phyloP scores from a whole-genome alignment of 208 protist species.

The Tritrichomonas musculus region DNA sequence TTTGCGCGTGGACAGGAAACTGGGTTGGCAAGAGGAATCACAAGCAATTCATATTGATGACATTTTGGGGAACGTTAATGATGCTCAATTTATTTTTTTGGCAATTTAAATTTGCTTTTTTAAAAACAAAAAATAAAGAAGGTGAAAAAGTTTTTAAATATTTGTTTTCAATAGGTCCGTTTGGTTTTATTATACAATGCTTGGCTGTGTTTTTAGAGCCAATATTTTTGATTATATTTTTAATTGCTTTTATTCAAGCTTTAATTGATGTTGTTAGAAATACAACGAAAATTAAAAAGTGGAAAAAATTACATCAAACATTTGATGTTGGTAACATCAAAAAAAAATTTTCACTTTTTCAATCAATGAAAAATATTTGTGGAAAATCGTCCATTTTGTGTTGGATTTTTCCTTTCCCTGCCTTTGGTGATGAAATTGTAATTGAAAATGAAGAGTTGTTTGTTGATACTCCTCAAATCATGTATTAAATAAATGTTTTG shows the following conservation, averaged over 20 bases:
- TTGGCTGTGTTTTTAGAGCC: neutral
- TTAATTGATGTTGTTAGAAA: neutral
- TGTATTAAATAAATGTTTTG: too few relatives aligned
- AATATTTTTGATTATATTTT: neutral
- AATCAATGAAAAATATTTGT: neutral
- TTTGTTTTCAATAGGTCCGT: too few relatives aligned
- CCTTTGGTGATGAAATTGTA: too few relatives aligned
- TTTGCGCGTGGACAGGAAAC: neutral
- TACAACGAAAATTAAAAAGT: neutral
- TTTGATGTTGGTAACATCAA: too few relatives aligned
- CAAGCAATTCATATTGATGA: neutral
- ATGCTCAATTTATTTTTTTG: neutral
- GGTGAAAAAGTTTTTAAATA: neutral
- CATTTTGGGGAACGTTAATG: neutral
- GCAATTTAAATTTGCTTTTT: neutral
- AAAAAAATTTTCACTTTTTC: neutral
- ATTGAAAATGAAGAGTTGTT: too few relatives aligned
- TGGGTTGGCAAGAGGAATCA: constrained; percentile 26
- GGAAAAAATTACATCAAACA: neutral
- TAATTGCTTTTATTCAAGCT: neutral
- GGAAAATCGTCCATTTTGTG: neutral
- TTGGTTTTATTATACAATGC: too few relatives aligned
- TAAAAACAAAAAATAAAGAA: neutral
- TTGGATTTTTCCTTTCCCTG: neutral
- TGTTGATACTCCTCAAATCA: too few relatives aligned